A percentile compares a stretch with the other conserved stretches of the same genome.
These are phyloP conservation scores for Aleurites moluccanus DNA, from an alignment of 441 rosid species.

Conservation along the genomic window DNA sequence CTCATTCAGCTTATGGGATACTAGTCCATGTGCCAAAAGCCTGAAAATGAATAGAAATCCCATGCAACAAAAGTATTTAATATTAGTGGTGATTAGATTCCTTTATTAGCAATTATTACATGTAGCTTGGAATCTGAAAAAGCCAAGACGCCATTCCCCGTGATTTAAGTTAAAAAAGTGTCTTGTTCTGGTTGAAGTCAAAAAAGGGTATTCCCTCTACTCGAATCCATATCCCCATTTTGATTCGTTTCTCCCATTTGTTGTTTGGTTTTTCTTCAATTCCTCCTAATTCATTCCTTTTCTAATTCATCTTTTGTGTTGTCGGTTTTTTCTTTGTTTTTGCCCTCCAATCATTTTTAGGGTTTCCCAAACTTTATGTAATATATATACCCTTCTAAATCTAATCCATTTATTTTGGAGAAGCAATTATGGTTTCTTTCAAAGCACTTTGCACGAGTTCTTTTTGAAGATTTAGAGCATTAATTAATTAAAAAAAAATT, in stretches of 20 bases:
- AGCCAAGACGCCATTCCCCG: conserved; percentile 29
- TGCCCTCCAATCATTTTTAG: background rate
- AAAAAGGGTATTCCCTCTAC: background rate
- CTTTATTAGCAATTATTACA: conserved; percentile 13
- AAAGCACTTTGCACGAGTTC: too few species aligned
- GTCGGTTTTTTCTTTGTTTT: too few species aligned
- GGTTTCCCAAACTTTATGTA: too few species aligned
- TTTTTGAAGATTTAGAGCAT: too few species aligned
- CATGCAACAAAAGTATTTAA: background rate
- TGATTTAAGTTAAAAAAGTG: conserved; percentile 32
- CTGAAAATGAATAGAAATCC: background rate
- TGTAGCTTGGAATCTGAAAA: conserved; percentile 19
- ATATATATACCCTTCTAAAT: too few species aligned
- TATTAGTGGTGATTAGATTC: background rate
- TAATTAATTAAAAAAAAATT: background rate
- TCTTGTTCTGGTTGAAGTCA: conserved; percentile 18
- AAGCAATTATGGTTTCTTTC: too few species aligned
- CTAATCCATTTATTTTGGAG: too few species aligned
- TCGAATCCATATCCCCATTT: conserved; percentile 14
- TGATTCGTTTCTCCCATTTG: background rate
- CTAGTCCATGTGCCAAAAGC: conserved; percentile 3
- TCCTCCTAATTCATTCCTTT: background rate
- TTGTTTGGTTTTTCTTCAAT: conserved; percentile 10
- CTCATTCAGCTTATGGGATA: background rate
- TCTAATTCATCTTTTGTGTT: background rate